Evolutionary conservation across 352 stramenopile species (phyloP).

Genomic region (Blastocystis sp.): DNA sequence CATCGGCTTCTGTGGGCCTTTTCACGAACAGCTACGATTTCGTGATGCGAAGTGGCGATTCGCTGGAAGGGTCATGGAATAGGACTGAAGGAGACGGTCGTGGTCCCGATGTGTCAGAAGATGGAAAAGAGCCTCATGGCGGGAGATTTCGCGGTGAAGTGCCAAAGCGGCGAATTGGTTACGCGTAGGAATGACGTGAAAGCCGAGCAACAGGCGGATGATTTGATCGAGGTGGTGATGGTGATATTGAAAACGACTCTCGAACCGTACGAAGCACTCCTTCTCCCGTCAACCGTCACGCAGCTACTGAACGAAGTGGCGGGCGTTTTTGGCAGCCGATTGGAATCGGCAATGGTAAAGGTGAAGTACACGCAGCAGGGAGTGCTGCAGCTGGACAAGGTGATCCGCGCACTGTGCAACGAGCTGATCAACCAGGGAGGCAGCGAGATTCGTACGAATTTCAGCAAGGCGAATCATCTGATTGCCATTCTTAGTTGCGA

Average conservation of each 20-base stretch:
- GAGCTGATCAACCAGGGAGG: slow-evolving; percentile 44
- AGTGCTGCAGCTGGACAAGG: slow-evolving; percentile 36
- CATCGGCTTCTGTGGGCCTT: background rate
- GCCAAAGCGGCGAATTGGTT: background rate
- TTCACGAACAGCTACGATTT: slow-evolving; percentile 12
- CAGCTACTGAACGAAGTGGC: slow-evolving; percentile 47
- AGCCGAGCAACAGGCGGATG: slow-evolving; percentile 24
- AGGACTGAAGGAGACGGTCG: slow-evolving; percentile 49
- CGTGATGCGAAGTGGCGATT: slow-evolving; percentile 4
- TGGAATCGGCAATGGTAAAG: slow-evolving; percentile 1
- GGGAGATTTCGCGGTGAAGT: slow-evolving; percentile 3
- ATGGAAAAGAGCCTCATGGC: slow-evolving; percentile 37
- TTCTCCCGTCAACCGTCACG: slow-evolving; percentile 13
- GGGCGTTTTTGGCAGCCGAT: background rate
- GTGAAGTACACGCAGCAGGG: slow-evolving; percentile 57
- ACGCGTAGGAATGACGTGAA: slow-evolving; percentile 29
- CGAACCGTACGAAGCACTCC: background rate
- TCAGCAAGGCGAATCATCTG: slow-evolving; percentile 15
- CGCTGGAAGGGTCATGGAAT: background rate
- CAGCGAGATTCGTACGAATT: slow-evolving; percentile 54
- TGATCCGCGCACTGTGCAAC: slow-evolving; percentile 22
- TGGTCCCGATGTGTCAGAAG: slow-evolving; percentile 30
- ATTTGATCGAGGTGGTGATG: background rate
- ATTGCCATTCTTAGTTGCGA: slow-evolving; percentile 60
- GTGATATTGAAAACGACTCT: slow-evolving; percentile 1